Conservation (phyloP, 1,284 basidiomycete species). For the Pulveroboletus sp. region DNA sequence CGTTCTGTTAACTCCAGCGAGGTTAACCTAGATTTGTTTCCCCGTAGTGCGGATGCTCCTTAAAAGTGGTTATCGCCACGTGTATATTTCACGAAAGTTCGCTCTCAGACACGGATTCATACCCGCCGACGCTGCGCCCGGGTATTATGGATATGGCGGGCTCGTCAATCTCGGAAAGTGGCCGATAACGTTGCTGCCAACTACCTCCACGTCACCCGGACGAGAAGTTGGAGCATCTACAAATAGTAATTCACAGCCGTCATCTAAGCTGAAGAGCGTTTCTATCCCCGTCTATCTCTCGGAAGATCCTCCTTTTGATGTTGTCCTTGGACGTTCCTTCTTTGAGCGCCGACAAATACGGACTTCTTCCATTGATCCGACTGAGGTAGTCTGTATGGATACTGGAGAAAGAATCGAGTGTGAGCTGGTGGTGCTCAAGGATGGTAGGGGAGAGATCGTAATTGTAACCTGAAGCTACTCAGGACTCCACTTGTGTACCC, state of each 20-base stretch:
- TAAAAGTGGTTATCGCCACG: slow-evolving; percentile 91
- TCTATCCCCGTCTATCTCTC: slow-evolving; percentile 71
- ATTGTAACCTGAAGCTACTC: slow-evolving; percentile 65
- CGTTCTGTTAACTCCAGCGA: not conserved
- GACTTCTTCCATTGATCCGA: slow-evolving; percentile 82
- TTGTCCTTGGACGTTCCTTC: slow-evolving; percentile 92
- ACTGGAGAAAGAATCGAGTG: slow-evolving; percentile 93
- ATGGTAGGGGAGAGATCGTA: slow-evolving; percentile 84
- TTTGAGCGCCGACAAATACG: slow-evolving; percentile 89
- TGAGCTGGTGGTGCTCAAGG: slow-evolving; percentile 87
- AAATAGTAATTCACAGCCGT: slow-evolving; percentile 24
- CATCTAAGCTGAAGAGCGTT: slow-evolving; percentile 39
- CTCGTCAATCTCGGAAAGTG: slow-evolving; percentile 81
- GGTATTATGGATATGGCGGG: slow-evolving; percentile 84
- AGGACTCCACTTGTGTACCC: not conserved
- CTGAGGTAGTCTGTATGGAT: slow-evolving; percentile 91
- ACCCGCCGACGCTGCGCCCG: slow-evolving; percentile 78
- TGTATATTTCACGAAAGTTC: slow-evolving; percentile 95
- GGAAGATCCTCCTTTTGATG: slow-evolving; percentile 96
- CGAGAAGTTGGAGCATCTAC: slow-evolving; percentile 15
- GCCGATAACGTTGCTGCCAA: slow-evolving; percentile 63
- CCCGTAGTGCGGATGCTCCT: slow-evolving; percentile 84
- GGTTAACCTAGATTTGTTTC: slow-evolving; percentile 8
- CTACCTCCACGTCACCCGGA: slow-evolving; percentile 31
- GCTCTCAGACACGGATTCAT: slow-evolving; percentile 90